Base-by-base conservation (phyloP, 208 protist species). In the Crithidia expoeki region DNA sequence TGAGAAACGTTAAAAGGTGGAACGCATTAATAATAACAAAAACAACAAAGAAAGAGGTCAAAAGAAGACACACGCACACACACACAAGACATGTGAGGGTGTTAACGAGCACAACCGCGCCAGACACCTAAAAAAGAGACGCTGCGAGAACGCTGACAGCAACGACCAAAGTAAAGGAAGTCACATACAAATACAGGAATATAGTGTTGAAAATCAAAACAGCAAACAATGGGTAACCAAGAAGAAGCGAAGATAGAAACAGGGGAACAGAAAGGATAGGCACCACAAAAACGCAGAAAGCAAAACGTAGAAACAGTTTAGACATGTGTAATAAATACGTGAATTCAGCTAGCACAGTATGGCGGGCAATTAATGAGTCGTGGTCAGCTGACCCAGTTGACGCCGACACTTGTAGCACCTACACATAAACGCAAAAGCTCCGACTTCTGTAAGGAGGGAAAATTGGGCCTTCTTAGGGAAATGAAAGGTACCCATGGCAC, bases 341-440 rank as follows among this genome's bases (percentile, higher is more conserved):
- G 21, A 23, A 52, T 47, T 47, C 4, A 47, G 12, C 14, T 47
- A 19, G n/a, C 42, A 47, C 42, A 47, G n/a, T n/a, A n/a, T n/a
- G n/a, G n/a, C n/a, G n/a, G 3, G 14, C 42, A 47, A 47, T 5
- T 17, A 47, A n/a, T n/a, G n/a, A n/a, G n/a, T n/a, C n/a, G n/a
- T n/a, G n/a, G n/a, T n/a, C n/a, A n/a, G n/a, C n/a, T n/a, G n/a
- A n/a, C n/a, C n/a, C n/a, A n/a, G n/a, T n/a, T n/a, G 10, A 44
- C 7, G 10, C 38, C 38, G 38, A 44, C 38, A 44, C 38, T 17
- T 44, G 38, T 44, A 44, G 7, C 38, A 14, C 7, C 10, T 73
- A 65, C 2, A 79, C 25, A 44, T 7, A 23, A 69, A 47, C 16
- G 25, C 36, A 64, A 59, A 71, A 51, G 14, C 7, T 7, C 14